These are phyloP conservation scores for Ulmus americana DNA, from an alignment of 331 rosid species.

Conservation along the genomic window DNA sequence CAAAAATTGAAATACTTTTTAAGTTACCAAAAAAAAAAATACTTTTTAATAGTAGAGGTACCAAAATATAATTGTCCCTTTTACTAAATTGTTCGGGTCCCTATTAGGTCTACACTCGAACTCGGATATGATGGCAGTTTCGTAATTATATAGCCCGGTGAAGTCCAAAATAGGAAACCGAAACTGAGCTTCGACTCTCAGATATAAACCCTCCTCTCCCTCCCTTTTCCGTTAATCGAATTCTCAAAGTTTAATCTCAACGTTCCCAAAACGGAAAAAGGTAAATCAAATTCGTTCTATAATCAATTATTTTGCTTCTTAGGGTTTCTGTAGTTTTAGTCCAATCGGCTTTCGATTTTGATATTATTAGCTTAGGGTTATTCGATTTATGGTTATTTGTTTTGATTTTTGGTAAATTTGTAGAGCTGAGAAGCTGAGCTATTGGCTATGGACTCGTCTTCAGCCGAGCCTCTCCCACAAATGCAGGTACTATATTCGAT, in stretches of 20 bases:
- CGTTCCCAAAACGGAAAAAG: background rate
- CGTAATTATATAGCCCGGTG: background rate
- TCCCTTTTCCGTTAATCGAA: background rate
- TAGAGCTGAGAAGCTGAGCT: constrained; percentile 6
- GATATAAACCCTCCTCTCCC: background rate
- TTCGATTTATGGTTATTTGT: background rate
- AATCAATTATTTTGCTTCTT: background rate
- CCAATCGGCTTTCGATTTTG: background rate
- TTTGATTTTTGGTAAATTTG: background rate
- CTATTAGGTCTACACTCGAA: background rate
- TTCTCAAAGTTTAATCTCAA: background rate
- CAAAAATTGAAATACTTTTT: no score
- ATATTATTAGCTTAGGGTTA: background rate
- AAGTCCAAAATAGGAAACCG: background rate
- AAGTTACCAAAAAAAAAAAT: no score
- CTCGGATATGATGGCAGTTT: background rate
- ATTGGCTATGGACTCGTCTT: constrained; percentile 47
- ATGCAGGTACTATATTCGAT: constrained; percentile 38
- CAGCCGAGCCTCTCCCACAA: constrained; percentile 34
- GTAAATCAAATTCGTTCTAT: background rate
- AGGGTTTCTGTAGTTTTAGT: background rate
- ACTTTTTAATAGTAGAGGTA: no score
- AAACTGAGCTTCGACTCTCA: no score
- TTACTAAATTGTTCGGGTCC: no score
- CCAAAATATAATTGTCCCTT: no score